Conservation (phyloP, 2,329 filamentous ascomycete species). For the Penicillium janthinellum region DNA sequence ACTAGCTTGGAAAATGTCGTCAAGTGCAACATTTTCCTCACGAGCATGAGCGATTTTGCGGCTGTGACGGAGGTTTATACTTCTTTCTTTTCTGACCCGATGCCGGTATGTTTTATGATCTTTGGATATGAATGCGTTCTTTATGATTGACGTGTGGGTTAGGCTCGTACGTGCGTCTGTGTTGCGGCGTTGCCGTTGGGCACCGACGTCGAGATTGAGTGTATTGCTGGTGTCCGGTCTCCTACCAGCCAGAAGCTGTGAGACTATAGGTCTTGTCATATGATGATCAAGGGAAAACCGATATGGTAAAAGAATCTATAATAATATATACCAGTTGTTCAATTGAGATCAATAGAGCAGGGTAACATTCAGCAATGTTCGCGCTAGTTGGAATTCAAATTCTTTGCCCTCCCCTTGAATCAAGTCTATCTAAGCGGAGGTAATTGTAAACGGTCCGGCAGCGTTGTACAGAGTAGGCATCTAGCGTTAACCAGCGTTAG, state of each 20-base stretch:
- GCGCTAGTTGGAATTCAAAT: not conserved
- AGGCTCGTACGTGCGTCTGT: slow-evolving; percentile 51
- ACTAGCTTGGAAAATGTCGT: slow-evolving; percentile 61
- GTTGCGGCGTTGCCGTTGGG: slow-evolving; percentile 54
- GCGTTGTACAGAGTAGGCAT: slow-evolving; percentile 34
- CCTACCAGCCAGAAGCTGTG: not conserved
- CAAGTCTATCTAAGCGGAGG: slow-evolving; percentile 12
- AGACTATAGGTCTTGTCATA: not conserved
- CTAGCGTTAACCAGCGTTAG: slow-evolving; percentile 12
- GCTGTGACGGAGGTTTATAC: slow-evolving; percentile 79
- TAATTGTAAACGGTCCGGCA: slow-evolving; percentile 31
- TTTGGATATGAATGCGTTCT: not conserved
- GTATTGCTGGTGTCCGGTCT: slow-evolving; percentile 19
- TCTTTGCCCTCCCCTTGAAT: not conserved
- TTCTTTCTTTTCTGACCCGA: slow-evolving; percentile 29
- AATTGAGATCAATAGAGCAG: not conserved
- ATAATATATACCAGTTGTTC: not conserved
- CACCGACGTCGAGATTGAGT: slow-evolving; percentile 59
- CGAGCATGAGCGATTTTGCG: slow-evolving; percentile 64
- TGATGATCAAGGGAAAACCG: not conserved
- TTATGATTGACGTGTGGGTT: not conserved
- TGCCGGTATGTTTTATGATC: slow-evolving; percentile 26
- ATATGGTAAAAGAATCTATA: too few relatives aligned
- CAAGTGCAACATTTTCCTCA: slow-evolving; percentile 67
- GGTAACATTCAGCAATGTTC: not conserved